Evolutionary conservation across 257 asterid genomes (phyloP).

Genomic region (Solanum tarijense): DNA sequence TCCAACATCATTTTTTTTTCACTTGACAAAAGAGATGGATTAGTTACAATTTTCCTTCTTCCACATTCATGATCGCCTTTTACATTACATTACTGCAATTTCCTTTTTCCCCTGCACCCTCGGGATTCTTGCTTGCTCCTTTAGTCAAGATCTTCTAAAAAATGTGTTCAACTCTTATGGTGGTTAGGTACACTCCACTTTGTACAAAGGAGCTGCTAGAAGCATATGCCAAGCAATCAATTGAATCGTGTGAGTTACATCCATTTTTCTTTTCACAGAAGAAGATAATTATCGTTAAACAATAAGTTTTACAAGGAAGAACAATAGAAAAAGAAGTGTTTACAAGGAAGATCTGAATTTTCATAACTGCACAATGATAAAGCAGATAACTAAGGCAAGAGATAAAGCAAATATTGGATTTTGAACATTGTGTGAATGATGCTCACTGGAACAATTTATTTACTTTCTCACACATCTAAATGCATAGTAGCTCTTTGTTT

Average conservation of each 20-base stretch:
- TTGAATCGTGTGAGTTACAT: conserved; percentile 62
- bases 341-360: not conserved
- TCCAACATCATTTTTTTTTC: not conserved
- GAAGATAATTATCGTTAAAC: not conserved
- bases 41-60: not conserved
- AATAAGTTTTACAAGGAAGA: not conserved
- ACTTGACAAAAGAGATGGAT: not conserved
- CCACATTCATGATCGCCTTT: not conserved
- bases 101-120: not conserved
- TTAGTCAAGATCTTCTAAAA: conserved; percentile 1
- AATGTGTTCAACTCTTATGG: conserved; percentile 4
- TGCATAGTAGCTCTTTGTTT: not conserved
- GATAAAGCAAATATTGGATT: not conserved
- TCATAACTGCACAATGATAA: not conserved
- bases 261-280: not conserved
- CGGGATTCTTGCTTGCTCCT: not conserved
- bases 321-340: not conserved
- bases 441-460: not conserved
- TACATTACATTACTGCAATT: not conserved
- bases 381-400: not conserved
- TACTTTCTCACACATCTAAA: not conserved
- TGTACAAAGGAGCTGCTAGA: conserved; percentile 77
- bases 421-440: not conserved
- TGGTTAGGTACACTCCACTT: conserved; percentile 75
- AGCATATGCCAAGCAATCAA: conserved; percentile 47